These are phyloP conservation scores for Entoloma clypeatum DNA, from an alignment of 1,284 basidiomycete species.

Conservation along the genomic window DNA sequence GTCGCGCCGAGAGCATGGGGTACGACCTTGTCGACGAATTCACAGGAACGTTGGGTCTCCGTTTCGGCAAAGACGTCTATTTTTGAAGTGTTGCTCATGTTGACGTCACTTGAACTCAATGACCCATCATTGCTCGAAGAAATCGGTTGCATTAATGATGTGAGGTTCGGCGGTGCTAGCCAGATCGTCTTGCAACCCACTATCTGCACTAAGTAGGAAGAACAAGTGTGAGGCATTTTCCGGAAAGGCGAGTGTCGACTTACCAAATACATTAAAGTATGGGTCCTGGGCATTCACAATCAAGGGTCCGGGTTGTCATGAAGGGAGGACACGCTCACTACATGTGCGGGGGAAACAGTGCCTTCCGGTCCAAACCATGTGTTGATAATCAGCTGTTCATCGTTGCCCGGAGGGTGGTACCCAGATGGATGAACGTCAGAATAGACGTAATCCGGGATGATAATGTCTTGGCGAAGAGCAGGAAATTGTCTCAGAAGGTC, in stretches of 20 bases:
- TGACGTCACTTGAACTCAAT: slow-evolving; percentile 36
- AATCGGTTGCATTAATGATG: slow-evolving; percentile 55
- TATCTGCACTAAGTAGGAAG: slow-evolving; percentile 64
- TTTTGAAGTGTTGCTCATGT: slow-evolving; percentile 63
- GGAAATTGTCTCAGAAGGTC: slow-evolving; percentile 86
- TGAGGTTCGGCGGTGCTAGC: slow-evolving; percentile 73
- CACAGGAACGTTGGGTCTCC: slow-evolving; percentile 31
- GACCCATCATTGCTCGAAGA: slow-evolving; percentile 26
- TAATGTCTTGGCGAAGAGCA: slow-evolving; percentile 66
- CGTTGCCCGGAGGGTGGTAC: slow-evolving; percentile 63
- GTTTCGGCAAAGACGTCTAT: slow-evolving; percentile 59
- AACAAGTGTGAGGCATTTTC: slow-evolving; percentile 9
- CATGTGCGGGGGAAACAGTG: slow-evolving; percentile 86
- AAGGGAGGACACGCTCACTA: slow-evolving; percentile 45
- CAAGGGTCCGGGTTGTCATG: neutral
- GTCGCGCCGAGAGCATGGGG: slow-evolving; percentile 62
- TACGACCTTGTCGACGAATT: slow-evolving; percentile 59
- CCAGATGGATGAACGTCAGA: slow-evolving; percentile 51
- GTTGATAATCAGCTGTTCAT: slow-evolving; percentile 73
- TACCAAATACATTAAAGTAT: slow-evolving; percentile 89
- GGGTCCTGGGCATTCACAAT: slow-evolving; percentile 63
- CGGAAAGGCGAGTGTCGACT: too few relatives aligned
- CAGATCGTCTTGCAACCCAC: slow-evolving; percentile 90
- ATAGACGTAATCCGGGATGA: slow-evolving; percentile 87
- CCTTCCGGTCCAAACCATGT: slow-evolving; percentile 85